Conservation (phyloP, 306 rosid species). For the Lagenaria siceraria region DNA sequence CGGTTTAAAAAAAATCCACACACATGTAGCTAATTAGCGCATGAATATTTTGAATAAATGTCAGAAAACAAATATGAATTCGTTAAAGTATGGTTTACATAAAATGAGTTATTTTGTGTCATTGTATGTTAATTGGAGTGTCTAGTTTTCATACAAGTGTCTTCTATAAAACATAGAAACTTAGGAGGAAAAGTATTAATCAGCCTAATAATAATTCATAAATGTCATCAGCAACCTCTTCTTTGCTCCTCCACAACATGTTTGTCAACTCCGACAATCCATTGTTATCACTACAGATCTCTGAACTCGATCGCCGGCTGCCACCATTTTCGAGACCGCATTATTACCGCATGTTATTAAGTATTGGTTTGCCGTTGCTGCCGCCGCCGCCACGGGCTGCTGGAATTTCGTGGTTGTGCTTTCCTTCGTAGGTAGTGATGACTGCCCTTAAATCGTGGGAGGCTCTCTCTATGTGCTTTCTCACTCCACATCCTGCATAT, state of each 20-base stretch:
- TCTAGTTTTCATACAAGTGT: too few species aligned
- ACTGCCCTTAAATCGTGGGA: slow-evolving; percentile 68
- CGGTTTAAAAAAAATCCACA: too few species aligned
- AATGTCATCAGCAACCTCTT: not conserved
- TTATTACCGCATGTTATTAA: not conserved
- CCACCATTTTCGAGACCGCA: not conserved
- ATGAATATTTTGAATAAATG: too few species aligned
- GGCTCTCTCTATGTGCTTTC: slow-evolving; percentile 75
- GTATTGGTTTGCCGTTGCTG: slow-evolving; percentile 33
- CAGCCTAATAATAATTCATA: not conserved
- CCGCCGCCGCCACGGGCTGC: slow-evolving; percentile 76
- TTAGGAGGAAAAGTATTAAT: not conserved
- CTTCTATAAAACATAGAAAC: too few species aligned
- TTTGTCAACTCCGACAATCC: not conserved
- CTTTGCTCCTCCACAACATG: not conserved
- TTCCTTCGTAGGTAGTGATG: slow-evolving; percentile 85
- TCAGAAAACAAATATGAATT: too few species aligned
- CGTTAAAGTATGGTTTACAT: too few species aligned
- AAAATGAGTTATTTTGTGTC: too few species aligned
- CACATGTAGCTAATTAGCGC: too few species aligned
- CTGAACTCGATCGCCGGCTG: not conserved
- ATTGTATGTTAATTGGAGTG: too few species aligned
- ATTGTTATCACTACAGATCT: not conserved
- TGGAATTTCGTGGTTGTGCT: slow-evolving; percentile 84
- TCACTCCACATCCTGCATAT: slow-evolving; percentile 49